Conservation (phyloP, 805 yeast genomes). For the Kodamaea leandrae region DNA sequence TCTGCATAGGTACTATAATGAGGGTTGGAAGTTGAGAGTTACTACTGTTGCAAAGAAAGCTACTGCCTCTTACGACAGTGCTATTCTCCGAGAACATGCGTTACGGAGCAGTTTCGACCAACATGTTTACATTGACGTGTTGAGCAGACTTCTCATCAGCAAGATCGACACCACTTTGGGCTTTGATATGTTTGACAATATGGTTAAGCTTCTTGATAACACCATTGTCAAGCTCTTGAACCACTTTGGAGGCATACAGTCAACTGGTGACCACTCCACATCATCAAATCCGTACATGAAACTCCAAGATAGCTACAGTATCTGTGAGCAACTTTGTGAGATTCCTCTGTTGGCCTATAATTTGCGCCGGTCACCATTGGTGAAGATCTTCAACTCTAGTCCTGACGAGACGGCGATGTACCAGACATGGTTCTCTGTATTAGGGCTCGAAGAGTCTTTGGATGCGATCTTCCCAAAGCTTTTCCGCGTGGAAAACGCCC, state of each 20-base stretch:
- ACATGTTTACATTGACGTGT: slow-evolving; percentile 26
- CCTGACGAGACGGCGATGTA: slow-evolving; percentile 47
- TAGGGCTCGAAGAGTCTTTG: slow-evolving; percentile 18
- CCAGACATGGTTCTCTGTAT: slow-evolving; percentile 30
- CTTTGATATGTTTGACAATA: slow-evolving; percentile 29
- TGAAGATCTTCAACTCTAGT: slow-evolving; percentile 39
- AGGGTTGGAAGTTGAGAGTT: slow-evolving; percentile 26
- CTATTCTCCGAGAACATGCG: slow-evolving; percentile 25
- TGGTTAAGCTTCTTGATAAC: slow-evolving; percentile 25
- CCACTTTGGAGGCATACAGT: slow-evolving; percentile 27
- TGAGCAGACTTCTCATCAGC: slow-evolving; percentile 30
- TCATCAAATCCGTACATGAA: slow-evolving; percentile 22
- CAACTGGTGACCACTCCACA: slow-evolving; percentile 3
- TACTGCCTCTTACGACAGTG: slow-evolving; percentile 22
- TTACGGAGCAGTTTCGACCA: slow-evolving; percentile 33
- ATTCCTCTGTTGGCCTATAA: slow-evolving; percentile 33
- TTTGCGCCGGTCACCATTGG: slow-evolving; percentile 35
- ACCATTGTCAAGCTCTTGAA: slow-evolving; percentile 25
- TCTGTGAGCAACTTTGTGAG: slow-evolving; percentile 26
- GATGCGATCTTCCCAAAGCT: slow-evolving; percentile 31
- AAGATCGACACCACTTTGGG: slow-evolving; percentile 36
- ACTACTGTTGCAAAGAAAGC: slow-evolving; percentile 31
- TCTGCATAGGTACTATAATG: slow-evolving; percentile 29
- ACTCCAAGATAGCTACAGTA: slow-evolving; percentile 16
- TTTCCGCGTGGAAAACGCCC: slow-evolving; percentile 12